Conservation (phyloP, 2,329 filamentous ascomycete genomes). For the Apiospora pterosperma region DNA sequence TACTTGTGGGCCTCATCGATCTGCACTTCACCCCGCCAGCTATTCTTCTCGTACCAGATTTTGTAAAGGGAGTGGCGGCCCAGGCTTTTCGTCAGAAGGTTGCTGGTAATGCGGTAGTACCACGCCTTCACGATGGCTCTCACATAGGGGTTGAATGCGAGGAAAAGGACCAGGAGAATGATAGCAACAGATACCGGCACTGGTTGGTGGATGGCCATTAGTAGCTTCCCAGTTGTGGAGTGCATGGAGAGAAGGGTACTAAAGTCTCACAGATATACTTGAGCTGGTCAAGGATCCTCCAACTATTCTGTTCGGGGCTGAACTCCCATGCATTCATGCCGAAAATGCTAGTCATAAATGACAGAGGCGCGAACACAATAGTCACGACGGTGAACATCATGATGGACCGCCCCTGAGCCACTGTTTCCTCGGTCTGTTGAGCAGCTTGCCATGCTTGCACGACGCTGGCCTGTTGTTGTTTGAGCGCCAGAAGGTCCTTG, state of each 20-base stretch:
- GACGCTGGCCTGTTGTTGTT: slow-evolving; percentile 43
- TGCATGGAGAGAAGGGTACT: background rate
- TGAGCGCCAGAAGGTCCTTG: slow-evolving; percentile 37
- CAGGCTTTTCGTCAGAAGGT: background rate
- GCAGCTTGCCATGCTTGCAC: slow-evolving; percentile 40
- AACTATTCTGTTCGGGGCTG: slow-evolving; percentile 1
- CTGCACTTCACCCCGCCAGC: background rate
- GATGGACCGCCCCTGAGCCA: slow-evolving; percentile 39
- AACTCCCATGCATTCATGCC: slow-evolving; percentile 33
- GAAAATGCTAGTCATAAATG: slow-evolving; percentile 35
- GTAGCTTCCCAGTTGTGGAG: background rate
- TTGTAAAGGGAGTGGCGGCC: background rate
- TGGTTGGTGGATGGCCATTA: background rate
- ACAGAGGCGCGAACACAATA: slow-evolving; percentile 41
- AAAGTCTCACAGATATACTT: slow-evolving; percentile 22
- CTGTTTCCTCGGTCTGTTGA: slow-evolving; percentile 34
- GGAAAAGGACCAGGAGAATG: background rate
- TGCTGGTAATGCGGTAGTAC: background rate
- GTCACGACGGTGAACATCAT: slow-evolving; percentile 45
- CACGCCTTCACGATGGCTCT: background rate
- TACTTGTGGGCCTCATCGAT: background rate
- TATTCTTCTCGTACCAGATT: background rate
- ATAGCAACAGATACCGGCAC: background rate
- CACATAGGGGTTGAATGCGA: background rate
- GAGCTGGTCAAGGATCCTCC: slow-evolving; percentile 11